Evolutionary conservation across 306 rosid species (phyloP).

Genomic region (Corylus heterophylla): DNA sequence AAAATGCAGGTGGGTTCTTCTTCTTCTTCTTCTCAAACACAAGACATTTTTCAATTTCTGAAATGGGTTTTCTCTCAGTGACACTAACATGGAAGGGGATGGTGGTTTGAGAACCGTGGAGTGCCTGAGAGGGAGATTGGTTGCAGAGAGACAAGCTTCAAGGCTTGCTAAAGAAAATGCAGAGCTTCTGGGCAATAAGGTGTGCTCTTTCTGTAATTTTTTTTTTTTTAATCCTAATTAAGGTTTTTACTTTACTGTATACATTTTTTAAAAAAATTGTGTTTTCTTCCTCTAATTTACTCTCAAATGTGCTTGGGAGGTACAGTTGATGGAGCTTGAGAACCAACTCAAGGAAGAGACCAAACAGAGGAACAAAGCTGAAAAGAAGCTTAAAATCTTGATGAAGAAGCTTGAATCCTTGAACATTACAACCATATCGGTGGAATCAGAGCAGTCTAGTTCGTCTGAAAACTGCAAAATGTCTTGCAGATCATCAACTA

Average conservation of each 20-base stretch:
- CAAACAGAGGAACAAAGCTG: constrained; percentile 59
- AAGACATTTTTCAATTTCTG: constrained; percentile 8
- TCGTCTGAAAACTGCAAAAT: constrained; percentile 49
- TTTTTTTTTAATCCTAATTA: no score
- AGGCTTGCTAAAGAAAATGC: constrained; percentile 62
- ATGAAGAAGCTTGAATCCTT: constrained; percentile 62
- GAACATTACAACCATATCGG: constrained; percentile 32
- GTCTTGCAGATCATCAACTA: constrained; percentile 43
- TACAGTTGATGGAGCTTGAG: constrained; percentile 69
- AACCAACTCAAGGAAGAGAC: constrained; percentile 59
- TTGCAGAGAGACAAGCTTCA: constrained; percentile 91
- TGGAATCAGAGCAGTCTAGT: constrained; percentile 43
- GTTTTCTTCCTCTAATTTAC: constrained; percentile 26
- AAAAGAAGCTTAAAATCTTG: constrained; percentile 61
- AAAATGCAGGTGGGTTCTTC: constrained; percentile 49
- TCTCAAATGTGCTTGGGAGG: constrained; percentile 3
- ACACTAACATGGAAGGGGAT: constrained; percentile 50
- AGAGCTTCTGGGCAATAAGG: constrained; percentile 63
- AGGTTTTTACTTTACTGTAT: neutral
- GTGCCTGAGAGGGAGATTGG: constrained; percentile 81
- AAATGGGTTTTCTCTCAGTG: constrained; percentile 38
- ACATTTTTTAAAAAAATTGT: neutral
- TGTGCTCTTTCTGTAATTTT: constrained; percentile 1
- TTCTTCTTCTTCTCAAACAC: neutral
- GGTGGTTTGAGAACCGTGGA: constrained; percentile 62